Evolutionary conservation across 177 flowering plant species (phyloP).

Genomic region (Vitis hybrid): DNA sequence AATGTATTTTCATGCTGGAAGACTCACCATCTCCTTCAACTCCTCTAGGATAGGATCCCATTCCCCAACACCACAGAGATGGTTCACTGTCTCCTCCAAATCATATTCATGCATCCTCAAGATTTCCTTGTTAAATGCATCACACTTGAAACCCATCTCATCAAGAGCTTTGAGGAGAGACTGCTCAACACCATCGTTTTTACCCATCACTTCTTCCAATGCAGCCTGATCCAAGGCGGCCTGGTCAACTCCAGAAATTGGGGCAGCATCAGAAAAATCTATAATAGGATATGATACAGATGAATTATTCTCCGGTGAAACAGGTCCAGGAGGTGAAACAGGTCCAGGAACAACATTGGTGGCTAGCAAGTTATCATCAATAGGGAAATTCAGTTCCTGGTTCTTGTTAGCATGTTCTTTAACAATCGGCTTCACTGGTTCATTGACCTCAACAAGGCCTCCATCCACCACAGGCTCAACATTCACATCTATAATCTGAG

Average conservation of each 20-base stretch:
- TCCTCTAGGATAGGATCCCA: slow-evolving; percentile 77
- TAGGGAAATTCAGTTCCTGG: slow-evolving; percentile 34
- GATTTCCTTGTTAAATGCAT: slow-evolving; percentile 71
- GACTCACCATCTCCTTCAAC: slow-evolving; percentile 75
- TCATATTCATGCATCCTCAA: slow-evolving; percentile 64
- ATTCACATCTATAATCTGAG: slow-evolving; percentile 36
- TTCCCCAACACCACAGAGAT: slow-evolving; percentile 57
- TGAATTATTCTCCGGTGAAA: slow-evolving; percentile 14
- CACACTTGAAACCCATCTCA: slow-evolving; percentile 81
- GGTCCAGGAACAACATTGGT: slow-evolving; percentile 23
- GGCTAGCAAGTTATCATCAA: slow-evolving; percentile 32
- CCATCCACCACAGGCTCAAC: slow-evolving; percentile 25
- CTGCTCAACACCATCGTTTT: slow-evolving; percentile 36
- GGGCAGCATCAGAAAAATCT: slow-evolving; percentile 26
- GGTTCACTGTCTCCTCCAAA: slow-evolving; percentile 60
- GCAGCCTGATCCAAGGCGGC: slow-evolving; percentile 8
- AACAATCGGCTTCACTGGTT: slow-evolving; percentile 27
- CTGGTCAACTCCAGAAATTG: neutral
- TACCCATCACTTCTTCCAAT: slow-evolving; percentile 5
- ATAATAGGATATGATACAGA: slow-evolving; percentile 33
- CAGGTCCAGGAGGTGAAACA: slow-evolving; percentile 12
- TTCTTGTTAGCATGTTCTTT: slow-evolving; percentile 17
- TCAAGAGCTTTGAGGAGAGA: slow-evolving; percentile 67
- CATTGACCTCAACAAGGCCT: slow-evolving; percentile 11
- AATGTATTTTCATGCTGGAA: neutral